These are phyloP conservation scores for Botrytis elliptica DNA, from an alignment of 2,329 filamentous ascomycete species.

Conservation along the genomic window DNA sequence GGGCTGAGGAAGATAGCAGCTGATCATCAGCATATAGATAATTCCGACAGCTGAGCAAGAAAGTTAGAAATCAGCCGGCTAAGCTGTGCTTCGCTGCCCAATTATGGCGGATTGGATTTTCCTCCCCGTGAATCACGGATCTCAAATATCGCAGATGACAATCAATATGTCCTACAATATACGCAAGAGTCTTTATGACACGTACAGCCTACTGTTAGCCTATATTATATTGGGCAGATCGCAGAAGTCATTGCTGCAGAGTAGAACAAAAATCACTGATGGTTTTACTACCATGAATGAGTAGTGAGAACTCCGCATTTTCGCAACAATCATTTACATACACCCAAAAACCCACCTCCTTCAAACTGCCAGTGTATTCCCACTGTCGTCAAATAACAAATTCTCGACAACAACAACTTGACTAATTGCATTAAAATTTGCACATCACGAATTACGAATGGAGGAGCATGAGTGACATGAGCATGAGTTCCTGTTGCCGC, in stretches of 20 bases:
- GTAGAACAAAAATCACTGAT: background rate
- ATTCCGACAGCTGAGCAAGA: background rate
- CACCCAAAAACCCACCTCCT: background rate
- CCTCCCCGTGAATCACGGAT: background rate
- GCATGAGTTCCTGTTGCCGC: background rate
- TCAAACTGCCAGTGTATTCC: background rate
- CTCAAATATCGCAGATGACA: background rate
- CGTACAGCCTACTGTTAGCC: too few species aligned
- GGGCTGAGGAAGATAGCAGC: slow-evolving; percentile 22
- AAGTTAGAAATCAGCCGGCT: background rate
- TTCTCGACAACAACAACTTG: background rate
- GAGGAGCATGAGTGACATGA: background rate
- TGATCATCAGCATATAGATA: background rate
- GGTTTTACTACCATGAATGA: background rate
- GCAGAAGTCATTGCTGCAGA: background rate
- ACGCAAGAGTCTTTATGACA: background rate
- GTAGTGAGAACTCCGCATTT: background rate
- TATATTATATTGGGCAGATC: background rate
- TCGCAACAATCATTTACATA: background rate
- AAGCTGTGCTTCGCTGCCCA: too few species aligned
- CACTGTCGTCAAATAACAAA: background rate
- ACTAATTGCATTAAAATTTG: background rate
- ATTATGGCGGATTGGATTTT: background rate
- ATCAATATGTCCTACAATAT: background rate
- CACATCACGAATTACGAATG: background rate